phyloP scores from a whole-genome alignment of 73 alveolate genomes.

The Breviolum minutum region DNA sequence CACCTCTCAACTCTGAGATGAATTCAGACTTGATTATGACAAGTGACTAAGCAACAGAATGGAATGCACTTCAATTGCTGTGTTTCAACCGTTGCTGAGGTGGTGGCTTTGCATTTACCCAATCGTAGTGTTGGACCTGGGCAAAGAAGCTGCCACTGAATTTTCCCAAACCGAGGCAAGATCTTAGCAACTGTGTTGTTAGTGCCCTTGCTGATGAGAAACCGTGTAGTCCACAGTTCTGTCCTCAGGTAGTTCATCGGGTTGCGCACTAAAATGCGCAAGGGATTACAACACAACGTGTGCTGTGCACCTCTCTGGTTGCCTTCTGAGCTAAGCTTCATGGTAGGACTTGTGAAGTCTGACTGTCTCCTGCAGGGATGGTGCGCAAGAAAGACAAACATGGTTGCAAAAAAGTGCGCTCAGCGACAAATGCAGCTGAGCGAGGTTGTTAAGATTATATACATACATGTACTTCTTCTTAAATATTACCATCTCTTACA shows the following conservation, averaged over 20 bases:
- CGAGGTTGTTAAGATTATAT: too few relatives aligned
- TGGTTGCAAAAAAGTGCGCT: too few relatives aligned
- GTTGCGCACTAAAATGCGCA: not conserved
- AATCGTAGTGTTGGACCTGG: conserved; percentile 69
- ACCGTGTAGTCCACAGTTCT: conserved; percentile 83
- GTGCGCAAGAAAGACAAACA: too few relatives aligned
- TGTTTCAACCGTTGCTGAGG: not conserved
- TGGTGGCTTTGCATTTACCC: conserved; percentile 65
- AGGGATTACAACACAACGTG: not conserved
- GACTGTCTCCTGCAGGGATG: conserved; percentile 53
- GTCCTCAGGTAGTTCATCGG: not conserved
- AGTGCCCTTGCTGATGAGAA: not conserved
- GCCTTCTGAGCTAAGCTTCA: not conserved
- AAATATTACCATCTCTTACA: too few relatives aligned
- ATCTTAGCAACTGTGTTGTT: not conserved
- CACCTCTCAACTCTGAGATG: too few relatives aligned
- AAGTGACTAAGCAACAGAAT: too few relatives aligned
- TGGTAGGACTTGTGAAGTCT: conserved; percentile 88
- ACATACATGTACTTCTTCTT: too few relatives aligned
- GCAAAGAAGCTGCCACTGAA: not conserved
- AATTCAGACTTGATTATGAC: too few relatives aligned
- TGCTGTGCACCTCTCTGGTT: not conserved
- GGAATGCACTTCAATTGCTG: not conserved
- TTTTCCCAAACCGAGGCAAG: too few relatives aligned
- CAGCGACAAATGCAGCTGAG: too few relatives aligned